A percentile compares a stretch with the other conserved stretches of the same genome.
phyloP scores from a whole-genome alignment of 352 stramenopile genomes.

The Pythium apleroticum region DNA sequence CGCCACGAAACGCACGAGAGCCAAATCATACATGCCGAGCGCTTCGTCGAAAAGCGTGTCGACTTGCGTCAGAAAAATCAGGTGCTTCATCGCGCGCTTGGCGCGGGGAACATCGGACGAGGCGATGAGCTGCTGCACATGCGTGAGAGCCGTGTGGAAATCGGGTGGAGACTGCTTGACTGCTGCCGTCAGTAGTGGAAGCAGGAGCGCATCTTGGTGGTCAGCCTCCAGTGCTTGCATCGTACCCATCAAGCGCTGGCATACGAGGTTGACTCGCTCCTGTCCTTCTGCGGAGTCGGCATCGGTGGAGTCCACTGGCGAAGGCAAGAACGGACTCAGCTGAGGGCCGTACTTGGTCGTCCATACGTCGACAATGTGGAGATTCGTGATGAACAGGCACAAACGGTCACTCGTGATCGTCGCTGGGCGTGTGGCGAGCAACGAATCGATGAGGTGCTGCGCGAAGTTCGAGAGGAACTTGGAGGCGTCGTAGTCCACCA shows the following conservation, averaged over 20 bases:
- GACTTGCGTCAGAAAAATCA: conserved; percentile 73
- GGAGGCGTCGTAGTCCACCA: conserved; percentile 60
- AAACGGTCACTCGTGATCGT: conserved; percentile 58
- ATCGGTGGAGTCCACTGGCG: background rate
- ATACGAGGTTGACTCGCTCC: conserved; percentile 64
- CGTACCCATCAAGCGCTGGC: conserved; percentile 34
- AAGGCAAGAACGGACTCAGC: conserved; percentile 32
- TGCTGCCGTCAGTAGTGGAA: conserved; percentile 62
- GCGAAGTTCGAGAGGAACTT: conserved; percentile 42
- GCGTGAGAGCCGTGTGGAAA: conserved; percentile 41
- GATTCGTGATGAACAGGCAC: conserved; percentile 73
- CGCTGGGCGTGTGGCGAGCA: conserved; percentile 32
- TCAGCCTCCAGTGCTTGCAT: conserved; percentile 27
- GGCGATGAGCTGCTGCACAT: conserved; percentile 39
- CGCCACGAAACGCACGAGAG: conserved; percentile 58
- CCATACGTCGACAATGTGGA: conserved; percentile 72
- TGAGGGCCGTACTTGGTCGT: conserved; percentile 57
- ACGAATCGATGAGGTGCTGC: conserved; percentile 31
- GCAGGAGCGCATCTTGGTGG: conserved; percentile 40
- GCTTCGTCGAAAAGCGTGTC: conserved; percentile 65
- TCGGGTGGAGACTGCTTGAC: conserved; percentile 67
- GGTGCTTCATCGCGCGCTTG: conserved; percentile 65
- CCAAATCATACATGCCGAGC: conserved; percentile 65
- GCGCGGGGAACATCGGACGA: conserved; percentile 16
- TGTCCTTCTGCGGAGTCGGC: background rate